Base-by-base conservation (phyloP, 345 rosid genomes). In the Aegle marmelos region DNA sequence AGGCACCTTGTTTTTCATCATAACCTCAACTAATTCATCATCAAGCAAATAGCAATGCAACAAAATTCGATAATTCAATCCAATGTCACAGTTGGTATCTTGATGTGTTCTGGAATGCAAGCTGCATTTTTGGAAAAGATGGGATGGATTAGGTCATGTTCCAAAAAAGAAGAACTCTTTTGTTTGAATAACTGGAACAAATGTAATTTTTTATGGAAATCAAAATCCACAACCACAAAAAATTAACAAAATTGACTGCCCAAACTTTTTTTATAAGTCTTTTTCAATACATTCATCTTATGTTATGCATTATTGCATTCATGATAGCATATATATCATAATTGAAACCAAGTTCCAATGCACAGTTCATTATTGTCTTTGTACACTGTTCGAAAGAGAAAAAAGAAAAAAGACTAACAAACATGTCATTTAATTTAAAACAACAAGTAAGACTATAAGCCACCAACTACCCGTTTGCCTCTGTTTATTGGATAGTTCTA, bases 331-430 rank as follows among this genome's bases (percentile, higher is more conserved):
- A 82, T 33, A 36, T 53, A 30, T 83, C 84, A 88, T 85, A 82
- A 83, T 82, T 81, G 85, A 83, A 90, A 81, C 79, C 93, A 90
- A 88, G 87, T 91, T 86, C 90, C 93, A 86, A 90, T 72, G 83
- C 85, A 79, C 50, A 71, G 58, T 81, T 81, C 80, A 82, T 72
- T 31, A 72, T 65, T 37, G n/a, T 53, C 17, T 33, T 74, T 67
- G 76, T 68, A 68, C 34, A 21, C 80, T 73, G 34, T 30, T n/a
- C 61, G 10, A 60, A 41, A 60, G 56, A 17, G 9, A 5, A 6
- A 39, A 2, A 9, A 9, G 33, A 31, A 60, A 60, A 39, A 33
- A 1, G 4, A 36, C 34, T 9, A 36, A 81, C 53, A 45, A n/a
- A 36, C 50, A 28, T 59, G 27, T 58, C 31, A 63, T 64, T 41